A percentile compares a stretch with the other conserved stretches of the same genome.
Evolutionary conservation across 2,329 filamentous ascomycete genomes (phyloP).

Genomic region (Pezicula carpinea): DNA sequence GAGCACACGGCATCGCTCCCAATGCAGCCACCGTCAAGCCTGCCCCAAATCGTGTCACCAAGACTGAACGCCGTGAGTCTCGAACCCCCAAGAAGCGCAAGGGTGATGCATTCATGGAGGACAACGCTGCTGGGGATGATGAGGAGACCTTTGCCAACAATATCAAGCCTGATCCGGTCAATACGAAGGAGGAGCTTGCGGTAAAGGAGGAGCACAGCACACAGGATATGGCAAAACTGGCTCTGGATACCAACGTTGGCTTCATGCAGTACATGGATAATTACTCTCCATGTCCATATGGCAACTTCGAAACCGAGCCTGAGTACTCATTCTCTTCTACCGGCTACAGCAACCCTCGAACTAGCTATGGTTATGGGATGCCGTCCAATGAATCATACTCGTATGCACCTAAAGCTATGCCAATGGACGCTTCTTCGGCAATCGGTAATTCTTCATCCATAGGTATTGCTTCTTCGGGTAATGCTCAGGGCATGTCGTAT

Average conservation of each 20-base stretch:
- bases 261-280: background rate
- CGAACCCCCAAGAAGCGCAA: slow-evolving; percentile 21
- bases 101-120: slow-evolving; percentile 14
- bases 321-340: background rate
- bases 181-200: slow-evolving; percentile 12
- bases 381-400: background rate
- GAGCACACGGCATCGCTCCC: slow-evolving; percentile 45
- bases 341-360: background rate
- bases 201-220: slow-evolving; percentile 7
- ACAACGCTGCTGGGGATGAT: slow-evolving; percentile 9
- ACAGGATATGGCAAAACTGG: background rate
- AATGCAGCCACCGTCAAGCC: slow-evolving; percentile 22
- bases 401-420: background rate
- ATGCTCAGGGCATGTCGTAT: background rate
- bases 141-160: slow-evolving; percentile 1
- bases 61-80: slow-evolving; percentile 10
- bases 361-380: background rate
- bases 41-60: slow-evolving; percentile 11
- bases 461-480: background rate
- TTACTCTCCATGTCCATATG: background rate
- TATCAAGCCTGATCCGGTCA: slow-evolving; percentile 10
- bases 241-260: background rate
- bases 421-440: background rate
- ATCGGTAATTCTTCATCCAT: background rate
- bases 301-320: background rate